Conservation (phyloP, 306 rosid genomes). For the Ziziphus jujuba region DNA sequence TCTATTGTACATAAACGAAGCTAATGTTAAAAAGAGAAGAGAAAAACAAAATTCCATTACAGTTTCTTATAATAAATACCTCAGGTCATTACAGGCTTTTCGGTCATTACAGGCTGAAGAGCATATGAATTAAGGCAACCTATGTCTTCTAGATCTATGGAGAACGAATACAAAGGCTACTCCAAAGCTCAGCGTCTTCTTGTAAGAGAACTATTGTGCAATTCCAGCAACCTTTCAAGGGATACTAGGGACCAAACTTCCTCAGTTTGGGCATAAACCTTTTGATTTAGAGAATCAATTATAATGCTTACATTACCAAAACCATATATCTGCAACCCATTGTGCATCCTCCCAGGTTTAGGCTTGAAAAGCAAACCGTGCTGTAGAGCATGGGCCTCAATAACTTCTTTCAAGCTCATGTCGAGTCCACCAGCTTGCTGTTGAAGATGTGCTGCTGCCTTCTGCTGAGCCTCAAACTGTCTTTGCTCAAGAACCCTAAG, state of each 20-base stretch:
- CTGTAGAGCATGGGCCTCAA: constrained; percentile 77
- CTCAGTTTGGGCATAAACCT: constrained; percentile 71
- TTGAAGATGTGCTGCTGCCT: constrained; percentile 64
- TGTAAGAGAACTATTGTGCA: constrained; percentile 52
- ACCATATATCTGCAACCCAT: constrained; percentile 82
- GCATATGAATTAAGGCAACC: background rate
- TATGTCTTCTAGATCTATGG: background rate
- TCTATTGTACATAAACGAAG: no score
- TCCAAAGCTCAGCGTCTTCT: constrained; percentile 22
- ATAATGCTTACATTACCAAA: constrained; percentile 76
- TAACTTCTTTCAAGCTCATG: constrained; percentile 82
- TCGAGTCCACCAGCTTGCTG: constrained; percentile 57
- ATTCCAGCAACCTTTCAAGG: constrained; percentile 66
- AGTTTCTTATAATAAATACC: background rate
- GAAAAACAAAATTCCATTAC: background rate
- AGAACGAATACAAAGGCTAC: background rate
- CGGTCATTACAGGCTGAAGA: background rate
- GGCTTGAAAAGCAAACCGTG: constrained; percentile 69
- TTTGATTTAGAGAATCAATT: constrained; percentile 62
- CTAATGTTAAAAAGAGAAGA: no score
- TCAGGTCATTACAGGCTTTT: background rate
- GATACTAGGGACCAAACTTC: constrained; percentile 70
- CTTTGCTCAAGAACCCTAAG: constrained; percentile 77
- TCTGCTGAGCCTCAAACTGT: constrained; percentile 91
- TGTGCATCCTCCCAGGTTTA: constrained; percentile 75